Evolutionary conservation across 371 early-diverging fungal species (phyloP).

Genomic region (Rhizopus sp.): DNA sequence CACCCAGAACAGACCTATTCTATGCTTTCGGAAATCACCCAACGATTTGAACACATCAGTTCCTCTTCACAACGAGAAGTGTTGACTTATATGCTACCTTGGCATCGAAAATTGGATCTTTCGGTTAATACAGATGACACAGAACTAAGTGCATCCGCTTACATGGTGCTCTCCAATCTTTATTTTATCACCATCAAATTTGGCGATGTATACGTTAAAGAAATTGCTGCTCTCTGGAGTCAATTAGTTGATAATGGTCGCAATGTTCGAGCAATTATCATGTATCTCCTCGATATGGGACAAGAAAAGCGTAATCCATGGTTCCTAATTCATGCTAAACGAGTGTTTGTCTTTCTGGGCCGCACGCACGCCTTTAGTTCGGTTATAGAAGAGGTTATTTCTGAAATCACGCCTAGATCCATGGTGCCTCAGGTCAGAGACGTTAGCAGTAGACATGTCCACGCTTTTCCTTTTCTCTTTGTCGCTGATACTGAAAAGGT

Average conservation of each 20-base stretch:
- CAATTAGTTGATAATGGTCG: conserved; percentile 71
- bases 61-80: conserved; percentile 68
- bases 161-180: conserved; percentile 78
- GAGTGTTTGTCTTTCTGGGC: conserved; percentile 79
- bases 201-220: conserved; percentile 76
- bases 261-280: conserved; percentile 71
- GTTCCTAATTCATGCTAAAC: conserved; percentile 78
- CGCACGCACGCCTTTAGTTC: conserved; percentile 63
- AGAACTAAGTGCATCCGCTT: conserved; percentile 58
- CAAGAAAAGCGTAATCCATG: conserved; percentile 78
- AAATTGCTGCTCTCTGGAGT: conserved; percentile 82
- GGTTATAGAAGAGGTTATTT: conserved; percentile 67
- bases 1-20: conserved; percentile 70
- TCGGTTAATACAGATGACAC: conserved; percentile 48
- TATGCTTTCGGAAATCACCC: conserved; percentile 79
- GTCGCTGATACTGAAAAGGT: conserved; percentile 72
- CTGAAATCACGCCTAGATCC: conserved; percentile 74
- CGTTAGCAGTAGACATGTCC: conserved; percentile 42
- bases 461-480: conserved; percentile 51
- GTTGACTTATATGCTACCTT: conserved; percentile 78
- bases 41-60: conserved; percentile 73
- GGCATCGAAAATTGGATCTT: conserved; percentile 82
- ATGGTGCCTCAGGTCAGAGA: conserved; percentile 71
- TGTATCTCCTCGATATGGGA: conserved; percentile 74
- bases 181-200: conserved; percentile 84